Percentiles rank a stretch among this genome's conserved stretches.
Evolutionary conservation across 1,284 basidiomycete genomes (phyloP).

Genomic region (Fomitopsis schrenkii): DNA sequence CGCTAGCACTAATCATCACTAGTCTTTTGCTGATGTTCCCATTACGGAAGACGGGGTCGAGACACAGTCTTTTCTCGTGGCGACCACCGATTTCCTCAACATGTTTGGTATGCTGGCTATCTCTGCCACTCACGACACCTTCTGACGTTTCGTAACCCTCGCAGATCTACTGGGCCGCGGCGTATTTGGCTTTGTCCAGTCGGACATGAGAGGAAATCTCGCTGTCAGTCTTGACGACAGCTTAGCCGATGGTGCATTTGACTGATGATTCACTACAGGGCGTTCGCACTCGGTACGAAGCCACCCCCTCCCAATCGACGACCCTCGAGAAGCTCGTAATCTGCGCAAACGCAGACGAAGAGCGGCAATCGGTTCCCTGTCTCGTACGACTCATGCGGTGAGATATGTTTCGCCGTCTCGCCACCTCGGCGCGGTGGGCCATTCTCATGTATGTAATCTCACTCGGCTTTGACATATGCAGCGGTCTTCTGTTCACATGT

Average conservation of each 20-base stretch:
- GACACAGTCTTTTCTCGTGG: constrained; percentile 80
- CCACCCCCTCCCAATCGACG: constrained; percentile 47
- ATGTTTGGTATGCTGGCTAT: constrained; percentile 71
- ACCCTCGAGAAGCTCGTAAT: constrained; percentile 82
- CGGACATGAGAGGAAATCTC: constrained; percentile 88
- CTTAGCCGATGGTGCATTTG: neutral
- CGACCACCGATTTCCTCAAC: constrained; percentile 85
- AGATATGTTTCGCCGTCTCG: constrained; percentile 19
- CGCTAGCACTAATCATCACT: constrained; percentile 8
- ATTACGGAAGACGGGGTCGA: constrained; percentile 78
- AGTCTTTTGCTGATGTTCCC: constrained; percentile 89
- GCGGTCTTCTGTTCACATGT: constrained; percentile 83
- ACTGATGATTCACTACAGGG: constrained; percentile 47
- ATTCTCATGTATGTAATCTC: constrained; percentile 4
- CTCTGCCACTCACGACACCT: neutral
- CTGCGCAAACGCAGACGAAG: constrained; percentile 53
- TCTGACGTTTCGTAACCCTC: neutral
- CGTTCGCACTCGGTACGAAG: constrained; percentile 68
- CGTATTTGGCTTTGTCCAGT: constrained; percentile 89
- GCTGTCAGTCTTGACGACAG: constrained; percentile 42
- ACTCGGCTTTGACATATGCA: constrained; percentile 37
- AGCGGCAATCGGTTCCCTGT: constrained; percentile 49
- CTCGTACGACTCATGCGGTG: constrained; percentile 83
- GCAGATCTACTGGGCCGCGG: constrained; percentile 84
- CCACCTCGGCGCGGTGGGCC: constrained; percentile 27